phyloP scores from a whole-genome alignment of 2,329 filamentous ascomycete genomes.

The Trichoderma afroharzianum region DNA sequence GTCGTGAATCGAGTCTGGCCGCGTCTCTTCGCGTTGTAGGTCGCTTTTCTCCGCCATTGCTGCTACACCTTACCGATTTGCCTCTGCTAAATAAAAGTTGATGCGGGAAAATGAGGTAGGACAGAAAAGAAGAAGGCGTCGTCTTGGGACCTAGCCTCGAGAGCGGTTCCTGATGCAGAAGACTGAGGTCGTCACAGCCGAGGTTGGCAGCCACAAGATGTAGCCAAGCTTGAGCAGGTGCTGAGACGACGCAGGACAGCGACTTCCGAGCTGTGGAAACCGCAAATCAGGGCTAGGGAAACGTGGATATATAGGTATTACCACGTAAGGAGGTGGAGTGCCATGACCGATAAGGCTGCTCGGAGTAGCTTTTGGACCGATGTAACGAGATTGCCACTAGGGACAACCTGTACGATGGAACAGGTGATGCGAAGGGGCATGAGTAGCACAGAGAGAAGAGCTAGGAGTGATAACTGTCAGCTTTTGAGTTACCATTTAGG shows the following conservation, averaged over 20 bases:
- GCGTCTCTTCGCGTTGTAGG: constrained; percentile 1
- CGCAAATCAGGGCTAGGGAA: not conserved
- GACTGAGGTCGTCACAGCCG: not conserved
- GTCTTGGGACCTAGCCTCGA: not conserved
- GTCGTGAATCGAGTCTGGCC: not conserved
- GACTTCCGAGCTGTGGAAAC: not conserved
- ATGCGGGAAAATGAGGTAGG: not conserved
- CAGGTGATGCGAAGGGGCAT: not conserved
- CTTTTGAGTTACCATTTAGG: not conserved
- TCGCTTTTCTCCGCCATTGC: constrained; percentile 8
- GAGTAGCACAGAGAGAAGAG: not conserved
- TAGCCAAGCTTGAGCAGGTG: not conserved
- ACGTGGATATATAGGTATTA: constrained; percentile 3
- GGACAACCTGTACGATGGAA: not conserved
- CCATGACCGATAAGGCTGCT: not conserved
- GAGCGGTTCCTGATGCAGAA: not conserved
- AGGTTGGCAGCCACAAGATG: not conserved
- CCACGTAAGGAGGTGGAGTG: not conserved
- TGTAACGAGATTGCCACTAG: not conserved
- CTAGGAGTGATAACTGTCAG: not conserved
- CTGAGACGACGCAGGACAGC: not conserved
- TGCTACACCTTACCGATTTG: not conserved
- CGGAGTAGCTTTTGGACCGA: not conserved
- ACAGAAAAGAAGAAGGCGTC: not conserved
- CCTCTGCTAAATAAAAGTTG: too few species aligned